These are phyloP conservation scores for Stephania cephalantha DNA, from an alignment of 164 flowering plant genomes.

Conservation along the genomic window DNA sequence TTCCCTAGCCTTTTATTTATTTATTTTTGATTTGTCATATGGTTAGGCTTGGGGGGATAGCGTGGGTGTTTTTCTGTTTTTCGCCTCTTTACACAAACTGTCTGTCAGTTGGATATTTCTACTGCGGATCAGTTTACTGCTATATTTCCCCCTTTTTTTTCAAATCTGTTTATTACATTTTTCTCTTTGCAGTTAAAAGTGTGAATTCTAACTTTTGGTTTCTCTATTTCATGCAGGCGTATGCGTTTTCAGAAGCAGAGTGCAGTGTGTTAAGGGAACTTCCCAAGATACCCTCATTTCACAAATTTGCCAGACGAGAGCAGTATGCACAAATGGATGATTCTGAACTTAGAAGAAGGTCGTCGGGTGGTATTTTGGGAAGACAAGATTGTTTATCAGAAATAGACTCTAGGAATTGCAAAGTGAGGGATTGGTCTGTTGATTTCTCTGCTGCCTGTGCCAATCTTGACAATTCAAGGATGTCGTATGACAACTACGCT, in stretches of 20 bases:
- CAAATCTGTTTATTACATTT: background rate
- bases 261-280: conserved; percentile 44
- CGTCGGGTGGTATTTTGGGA: conserved; percentile 67
- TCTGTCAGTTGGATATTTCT: background rate
- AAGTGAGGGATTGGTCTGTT: conserved; percentile 93
- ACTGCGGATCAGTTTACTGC: background rate
- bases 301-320: conserved; percentile 91
- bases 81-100: background rate
- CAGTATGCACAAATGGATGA: conserved; percentile 85
- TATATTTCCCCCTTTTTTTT: background rate
- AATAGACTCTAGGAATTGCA: conserved; percentile 94
- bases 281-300: conserved; percentile 97
- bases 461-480: conserved; percentile 59
- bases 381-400: conserved; percentile 87
- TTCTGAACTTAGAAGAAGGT: conserved; percentile 46
- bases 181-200: conserved; percentile 1
- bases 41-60: background rate
- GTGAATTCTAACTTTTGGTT: background rate
- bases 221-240: conserved; percentile 56
- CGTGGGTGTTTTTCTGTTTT: background rate
- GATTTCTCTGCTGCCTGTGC: conserved; percentile 86
- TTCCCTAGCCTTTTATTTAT: no score
- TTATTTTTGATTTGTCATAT: background rate
- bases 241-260: conserved; percentile 64
- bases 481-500: conserved; percentile 63